Conservation (phyloP, 495 filamentous ascomycete genomes). For the Mytilinidion resinicola region DNA sequence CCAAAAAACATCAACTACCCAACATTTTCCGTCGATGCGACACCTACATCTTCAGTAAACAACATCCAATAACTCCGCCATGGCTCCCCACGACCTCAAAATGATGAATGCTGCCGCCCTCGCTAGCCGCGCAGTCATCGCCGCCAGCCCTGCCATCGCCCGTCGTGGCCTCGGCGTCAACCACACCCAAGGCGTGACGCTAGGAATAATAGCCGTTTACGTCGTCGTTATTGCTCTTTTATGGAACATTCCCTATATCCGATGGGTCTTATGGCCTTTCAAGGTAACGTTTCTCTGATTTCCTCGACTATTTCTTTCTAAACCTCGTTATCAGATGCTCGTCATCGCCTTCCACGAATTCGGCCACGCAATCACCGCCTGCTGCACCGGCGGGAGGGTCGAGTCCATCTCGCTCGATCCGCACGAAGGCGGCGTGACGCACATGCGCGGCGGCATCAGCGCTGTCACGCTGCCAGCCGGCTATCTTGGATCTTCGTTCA, state of each 20-base stretch:
- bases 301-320: not conserved
- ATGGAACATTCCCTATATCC: slow-evolving; percentile 73
- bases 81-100: too few relatives aligned
- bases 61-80: too few relatives aligned
- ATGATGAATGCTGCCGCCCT: not conserved
- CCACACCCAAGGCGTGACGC: slow-evolving; percentile 65
- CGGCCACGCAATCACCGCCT: slow-evolving; percentile 66
- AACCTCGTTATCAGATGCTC: slow-evolving; percentile 54
- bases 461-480: slow-evolving; percentile 70
- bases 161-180: slow-evolving; percentile 56
- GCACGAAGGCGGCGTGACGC: slow-evolving; percentile 65
- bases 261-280: slow-evolving; percentile 73
- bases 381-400: slow-evolving; percentile 65
- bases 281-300: slow-evolving; percentile 46
- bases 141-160: slow-evolving; percentile 18
- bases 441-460: slow-evolving; percentile 70
- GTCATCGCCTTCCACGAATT: slow-evolving; percentile 84
- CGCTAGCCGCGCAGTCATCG: slow-evolving; percentile 19
- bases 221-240: slow-evolving; percentile 67
- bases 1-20: too few relatives aligned
- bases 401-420: slow-evolving; percentile 67
- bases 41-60: too few relatives aligned
- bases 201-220: slow-evolving; percentile 64
- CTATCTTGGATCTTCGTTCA: slow-evolving; percentile 67
- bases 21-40: too few relatives aligned